Evolutionary conservation across 257 asterid species (phyloP), one percentile per base, ranked within the genome.

Genomic region (Capsicum rhomboideum): DNA sequence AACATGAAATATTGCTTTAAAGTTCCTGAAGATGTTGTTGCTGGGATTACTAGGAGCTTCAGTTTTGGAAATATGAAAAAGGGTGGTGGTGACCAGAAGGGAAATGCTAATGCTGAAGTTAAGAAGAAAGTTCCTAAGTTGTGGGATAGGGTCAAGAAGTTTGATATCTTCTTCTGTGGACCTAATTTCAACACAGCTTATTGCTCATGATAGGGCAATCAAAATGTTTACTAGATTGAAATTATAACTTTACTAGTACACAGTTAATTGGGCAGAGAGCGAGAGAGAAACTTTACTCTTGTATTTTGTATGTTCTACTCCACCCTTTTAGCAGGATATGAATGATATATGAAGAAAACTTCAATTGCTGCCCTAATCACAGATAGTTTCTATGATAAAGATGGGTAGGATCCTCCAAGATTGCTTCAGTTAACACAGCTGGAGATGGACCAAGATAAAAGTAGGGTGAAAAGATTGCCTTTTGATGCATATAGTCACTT

Each of bases 61-160:
- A 72, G 85, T 63, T 68, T 86, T 37, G 86, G 84, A 85, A 87
- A 85, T 58, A 84, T 85, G n/a, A 23, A 81, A 85, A 90, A 90
- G 77, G 89, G 83, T 5, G 86, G 83, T 5, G 86, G 83, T 4
- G 90, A 88, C 2, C 85, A 86, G 82, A 83, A 79, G 50, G 82
- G 53, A 18, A 85, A 80, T 17, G 87, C 80, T 37, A 84, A 59
- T 14, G 28, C 17, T 6, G 82, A 49, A 8, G 63, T 61, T 50
- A 72, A 17, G 28, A 82, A 75, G 61, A 84, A 55, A 87, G 96
- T 26, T 82, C 78, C 85, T 0, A 94, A 88, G 93, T 46, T 93
- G 85, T 96, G 98, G 99, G 93, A 87, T 31, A 89, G 89, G 90
- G 91, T 93, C 61, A 96, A 88, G 92, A 96, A 91, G 89, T 90